Conservation (phyloP, 139 green algal genomes). For the Picochlorum sp. region DNA sequence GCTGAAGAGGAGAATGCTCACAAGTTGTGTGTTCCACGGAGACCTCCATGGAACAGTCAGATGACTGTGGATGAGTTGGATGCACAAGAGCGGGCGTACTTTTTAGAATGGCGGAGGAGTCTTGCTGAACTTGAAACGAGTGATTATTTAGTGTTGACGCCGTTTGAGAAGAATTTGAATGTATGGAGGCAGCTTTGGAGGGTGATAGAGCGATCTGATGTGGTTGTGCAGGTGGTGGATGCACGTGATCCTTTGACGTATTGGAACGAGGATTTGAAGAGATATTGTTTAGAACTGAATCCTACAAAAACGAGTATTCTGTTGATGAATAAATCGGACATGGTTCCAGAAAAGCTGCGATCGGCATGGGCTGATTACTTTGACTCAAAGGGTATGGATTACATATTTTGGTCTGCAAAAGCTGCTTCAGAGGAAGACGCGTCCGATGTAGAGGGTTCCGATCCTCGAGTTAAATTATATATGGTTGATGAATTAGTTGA, state of each 20-base stretch:
- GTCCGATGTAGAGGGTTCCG: not conserved
- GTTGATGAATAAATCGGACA: conserved; percentile 97
- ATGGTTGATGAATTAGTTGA: conserved; percentile 39
- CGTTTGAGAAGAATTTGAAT: conserved; percentile 99
- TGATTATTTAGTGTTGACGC: conserved; percentile 82
- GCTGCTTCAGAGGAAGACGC: conserved; percentile 32
- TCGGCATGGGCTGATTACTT: conserved; percentile 83
- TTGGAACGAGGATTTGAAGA: conserved; percentile 70
- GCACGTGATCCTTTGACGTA: conserved; percentile 91
- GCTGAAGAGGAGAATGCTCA: conserved; percentile 29
- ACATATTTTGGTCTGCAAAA: conserved; percentile 76
- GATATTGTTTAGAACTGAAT: conserved; percentile 59
- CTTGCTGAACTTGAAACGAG: conserved; percentile 79
- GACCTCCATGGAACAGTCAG: conserved; percentile 65
- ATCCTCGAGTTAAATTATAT: conserved; percentile 32
- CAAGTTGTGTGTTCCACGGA: conserved; percentile 54
- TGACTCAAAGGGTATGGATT: conserved; percentile 48
- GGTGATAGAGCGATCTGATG: conserved; percentile 88
- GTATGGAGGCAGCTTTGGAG: conserved; percentile 98
- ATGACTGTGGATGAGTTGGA: conserved; percentile 80
- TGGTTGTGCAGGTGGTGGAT: conserved; percentile 95
- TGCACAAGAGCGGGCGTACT: conserved; percentile 53
- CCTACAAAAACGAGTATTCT: conserved; percentile 65
- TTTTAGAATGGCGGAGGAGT: conserved; percentile 83
- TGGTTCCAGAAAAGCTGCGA: conserved; percentile 63